Base-by-base conservation (phyloP, 2,329 filamentous ascomycete species). In the Aspergillus flavus region DNA sequence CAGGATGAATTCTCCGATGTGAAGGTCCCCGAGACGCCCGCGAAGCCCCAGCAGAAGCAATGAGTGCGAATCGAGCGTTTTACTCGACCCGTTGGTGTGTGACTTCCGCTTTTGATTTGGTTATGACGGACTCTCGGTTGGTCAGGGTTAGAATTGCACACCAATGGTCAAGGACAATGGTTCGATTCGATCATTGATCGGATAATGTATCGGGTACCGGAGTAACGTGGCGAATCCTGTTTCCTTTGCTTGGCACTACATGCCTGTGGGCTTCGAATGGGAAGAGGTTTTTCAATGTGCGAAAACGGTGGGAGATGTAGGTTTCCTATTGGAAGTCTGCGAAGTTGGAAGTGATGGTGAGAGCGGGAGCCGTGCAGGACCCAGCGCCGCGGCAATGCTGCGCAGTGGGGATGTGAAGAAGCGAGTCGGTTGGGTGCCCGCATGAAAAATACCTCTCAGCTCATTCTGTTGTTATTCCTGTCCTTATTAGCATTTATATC, bases 1-100 rank as follows among this genome's bases (percentile, higher is more conserved):
- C 95, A 98, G 80, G 95, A 98, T 79, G 92, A 97, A 69, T 99
- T 99, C 81, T 92, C 94, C 62, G 95, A 99, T 76, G 94, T 98
- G 71, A 89, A 93, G 76, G 90, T 98, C 43, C 95, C 95, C 32
- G 91, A 92, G 76, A 83, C 86, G 58, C 90, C 92, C 55, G 78
- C 80, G 14, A 56, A 67, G 32, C 41, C 64, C 28, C 59, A 69
- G 54, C 59, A 75, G 64, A 69, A 76, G 64, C 70, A 76, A 69
- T 73, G 67, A 63, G 64, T 26, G 32, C n/a, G 23, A 32, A 23
- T 36, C 54, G 43, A 34, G 16, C 48, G 48, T n/a, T 32, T 14
- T 3, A 11, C 34, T 10, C 9, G 28, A 52, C 30, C 10, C 19
- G 19, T 52, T n/a, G 48, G 3, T 52, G 2, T 10, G 28, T 32